Base-by-base conservation (phyloP, 257 asterid species). In the Asclepias syriaca region DNA sequence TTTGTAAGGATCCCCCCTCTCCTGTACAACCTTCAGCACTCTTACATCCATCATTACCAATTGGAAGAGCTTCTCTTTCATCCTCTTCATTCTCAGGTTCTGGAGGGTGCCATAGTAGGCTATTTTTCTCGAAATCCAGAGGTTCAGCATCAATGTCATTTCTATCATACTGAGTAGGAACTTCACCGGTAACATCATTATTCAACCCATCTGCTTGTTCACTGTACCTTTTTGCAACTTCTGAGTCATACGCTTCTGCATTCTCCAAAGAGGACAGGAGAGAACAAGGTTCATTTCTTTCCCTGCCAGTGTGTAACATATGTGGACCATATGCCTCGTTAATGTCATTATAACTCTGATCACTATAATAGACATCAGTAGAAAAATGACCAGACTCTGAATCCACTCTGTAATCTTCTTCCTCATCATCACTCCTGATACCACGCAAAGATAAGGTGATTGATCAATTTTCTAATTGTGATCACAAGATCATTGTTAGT, bases 21-120 rank as follows among this genome's bases (percentile, higher is more conserved):
- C 91, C 96, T 74, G 84, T 70, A 60, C 85, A 74, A 80, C 68
- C 84, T 76, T 78, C 87, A 40, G 72, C 77, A 51, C 75, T 81
- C 69, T 82, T 24, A 24, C 27, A 87, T 75, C 84, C 93, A 69
- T 84, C 92, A 7, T 89, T 90, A 71, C 86, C 91, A 77, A 79
- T 75, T 51, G 76, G 60, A 76, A 72, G 74, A 66, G 67, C 66
- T 64, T 88, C 95, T 75, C 81, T 77, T 73, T 88, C 96, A 65
- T 90, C 92, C 78, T 86, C 95, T 72, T 81, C 94, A 73, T 86
- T 84, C 70, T 88, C 92, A 69, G 96, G 95, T 76, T 90, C 92
- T 18, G 96, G 89, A 34, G 96, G 95, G 66, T 82, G 75, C 95
- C 96, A 90, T 68, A 90, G 85, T 67, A 77, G 81, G 66, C 74